phyloP scores from a whole-genome alignment of 2,329 filamentous ascomycete genomes.

The Sporothrix globosa region DNA sequence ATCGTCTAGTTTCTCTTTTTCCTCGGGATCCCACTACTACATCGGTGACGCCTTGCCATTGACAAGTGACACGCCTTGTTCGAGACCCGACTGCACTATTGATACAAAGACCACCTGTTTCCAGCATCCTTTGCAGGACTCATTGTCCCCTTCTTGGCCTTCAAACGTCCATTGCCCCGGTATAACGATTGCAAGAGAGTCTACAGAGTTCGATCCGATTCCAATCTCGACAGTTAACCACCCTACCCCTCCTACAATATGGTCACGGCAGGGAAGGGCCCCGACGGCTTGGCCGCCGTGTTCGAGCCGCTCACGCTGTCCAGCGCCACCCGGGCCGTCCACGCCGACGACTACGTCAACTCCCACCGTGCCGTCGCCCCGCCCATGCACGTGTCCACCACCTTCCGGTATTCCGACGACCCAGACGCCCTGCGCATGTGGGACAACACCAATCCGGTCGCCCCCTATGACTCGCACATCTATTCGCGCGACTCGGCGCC shows the following conservation, averaged over 20 bases:
- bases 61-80: not conserved
- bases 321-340: conserved; percentile 73
- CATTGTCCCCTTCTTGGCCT: too few species aligned
- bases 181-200: too few species aligned
- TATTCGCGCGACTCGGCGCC: conserved; percentile 83
- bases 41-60: not conserved
- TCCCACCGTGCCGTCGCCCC: conserved; percentile 79
- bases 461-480: conserved; percentile 66
- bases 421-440: conserved; percentile 63
- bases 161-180: too few species aligned
- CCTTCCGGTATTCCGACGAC: conserved; percentile 77
- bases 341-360: conserved; percentile 80
- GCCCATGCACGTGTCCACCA: conserved; percentile 87
- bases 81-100: not conserved
- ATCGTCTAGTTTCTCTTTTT: not conserved
- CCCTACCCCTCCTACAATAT: not conserved
- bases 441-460: conserved; percentile 58
- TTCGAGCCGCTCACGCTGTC: conserved; percentile 50
- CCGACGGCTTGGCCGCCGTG: conserved; percentile 38
- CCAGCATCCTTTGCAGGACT: not conserved
- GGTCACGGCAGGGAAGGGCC: conserved; percentile 15
- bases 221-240: too few species aligned
- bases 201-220: too few species aligned
- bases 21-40: too few species aligned
- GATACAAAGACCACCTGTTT: not conserved